phyloP scores from a whole-genome alignment of 2,329 filamentous ascomycete genomes.

The Fusarium musae region DNA sequence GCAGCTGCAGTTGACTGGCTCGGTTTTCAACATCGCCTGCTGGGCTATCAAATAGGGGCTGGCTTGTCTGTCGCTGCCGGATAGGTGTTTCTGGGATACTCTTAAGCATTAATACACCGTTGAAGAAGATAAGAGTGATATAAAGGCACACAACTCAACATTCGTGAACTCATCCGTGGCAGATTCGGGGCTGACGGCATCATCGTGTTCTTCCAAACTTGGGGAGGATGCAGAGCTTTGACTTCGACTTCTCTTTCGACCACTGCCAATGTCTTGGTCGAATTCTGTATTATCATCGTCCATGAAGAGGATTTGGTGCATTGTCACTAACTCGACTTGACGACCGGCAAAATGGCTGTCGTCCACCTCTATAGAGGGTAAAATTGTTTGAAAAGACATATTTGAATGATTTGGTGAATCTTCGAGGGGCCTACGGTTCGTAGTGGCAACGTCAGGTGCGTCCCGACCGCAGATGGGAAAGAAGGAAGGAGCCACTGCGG shows the following conservation, averaged over 20 bases:
- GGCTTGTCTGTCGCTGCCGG: not conserved
- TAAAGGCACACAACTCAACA: slow-evolving; percentile 24
- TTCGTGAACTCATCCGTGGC: slow-evolving; percentile 28
- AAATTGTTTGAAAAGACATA: not conserved
- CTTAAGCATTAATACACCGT: not conserved
- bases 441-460: not conserved
- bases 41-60: not conserved
- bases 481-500: slow-evolving; percentile 4
- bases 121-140: fast-evolving
- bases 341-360: not conserved
- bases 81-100: slow-evolving; percentile 40
- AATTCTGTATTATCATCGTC: not conserved
- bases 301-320: not conserved
- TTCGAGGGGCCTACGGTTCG: not conserved
- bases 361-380: not conserved
- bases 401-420: too few species aligned
- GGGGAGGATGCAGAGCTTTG: not conserved
- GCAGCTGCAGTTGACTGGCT: not conserved
- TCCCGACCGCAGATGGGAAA: not conserved
- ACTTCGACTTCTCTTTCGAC: not conserved
- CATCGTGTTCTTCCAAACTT: not conserved
- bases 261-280: not conserved
- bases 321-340: not conserved
- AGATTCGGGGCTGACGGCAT: not conserved
- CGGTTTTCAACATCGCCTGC: not conserved